phyloP scores from a whole-genome alignment of 2,329 filamentous ascomycete species.

The Apiospora aurea region DNA sequence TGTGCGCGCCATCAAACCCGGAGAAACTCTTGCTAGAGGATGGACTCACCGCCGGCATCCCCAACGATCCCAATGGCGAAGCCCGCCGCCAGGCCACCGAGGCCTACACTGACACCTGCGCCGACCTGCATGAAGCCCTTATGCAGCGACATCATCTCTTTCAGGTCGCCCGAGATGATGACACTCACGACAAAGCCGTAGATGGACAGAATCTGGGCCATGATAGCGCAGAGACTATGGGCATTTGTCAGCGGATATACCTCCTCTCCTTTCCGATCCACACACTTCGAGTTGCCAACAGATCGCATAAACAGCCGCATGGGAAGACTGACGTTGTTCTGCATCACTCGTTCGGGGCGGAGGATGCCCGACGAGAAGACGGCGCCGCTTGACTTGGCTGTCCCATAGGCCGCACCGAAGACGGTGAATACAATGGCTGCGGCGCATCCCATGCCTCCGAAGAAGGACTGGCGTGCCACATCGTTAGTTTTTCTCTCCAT shows the following conservation, averaged over 20 bases:
- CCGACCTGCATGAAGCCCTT: conserved; percentile 53
- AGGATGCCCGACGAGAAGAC: conserved; percentile 53
- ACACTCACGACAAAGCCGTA: conserved; percentile 54
- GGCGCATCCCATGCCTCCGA: conserved; percentile 50
- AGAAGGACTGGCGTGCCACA: conserved; percentile 46
- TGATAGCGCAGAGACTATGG: conserved; percentile 49
- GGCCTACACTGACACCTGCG: conserved; percentile 51
- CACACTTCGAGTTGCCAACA: background rate
- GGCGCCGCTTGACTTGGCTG: conserved; percentile 50
- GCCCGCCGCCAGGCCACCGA: conserved; percentile 54
- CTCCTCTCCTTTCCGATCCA: no score
- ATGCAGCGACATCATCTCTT: conserved; percentile 51
- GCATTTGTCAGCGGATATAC: background rate
- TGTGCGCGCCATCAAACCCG: conserved; percentile 1
- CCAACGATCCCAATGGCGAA: conserved; percentile 56
- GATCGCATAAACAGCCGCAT: background rate
- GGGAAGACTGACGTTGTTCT: conserved; percentile 46
- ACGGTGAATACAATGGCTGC: conserved; percentile 60
- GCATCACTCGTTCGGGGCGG: conserved; percentile 53
- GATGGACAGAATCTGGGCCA: conserved; percentile 57
- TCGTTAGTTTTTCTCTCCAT: background rate
- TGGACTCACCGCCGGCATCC: conserved; percentile 50
- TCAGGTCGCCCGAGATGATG: conserved; percentile 50
- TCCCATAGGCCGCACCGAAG: conserved; percentile 55
- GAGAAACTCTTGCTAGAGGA: background rate